Evolutionary conservation across 176 grass and related monocot species (phyloP), one percentile per base, ranked within the genome.

Genomic region (Aegilops speltoides): DNA sequence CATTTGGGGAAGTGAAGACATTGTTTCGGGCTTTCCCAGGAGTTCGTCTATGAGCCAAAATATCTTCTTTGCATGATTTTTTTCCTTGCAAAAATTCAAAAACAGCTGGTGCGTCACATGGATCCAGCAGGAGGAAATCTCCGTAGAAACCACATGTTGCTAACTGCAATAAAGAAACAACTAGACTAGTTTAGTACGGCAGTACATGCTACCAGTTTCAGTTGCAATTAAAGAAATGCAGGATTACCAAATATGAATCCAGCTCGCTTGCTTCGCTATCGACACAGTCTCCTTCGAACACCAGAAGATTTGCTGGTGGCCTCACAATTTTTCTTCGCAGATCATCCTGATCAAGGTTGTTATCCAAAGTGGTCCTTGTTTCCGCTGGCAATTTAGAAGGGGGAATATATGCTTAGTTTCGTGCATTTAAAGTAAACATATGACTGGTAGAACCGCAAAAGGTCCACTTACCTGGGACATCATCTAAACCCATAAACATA

Each of bases 211-310:
- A 37, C 84, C 33, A 54, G 16, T 64, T 43, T 36, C 65, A 87
- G 60, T 85, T 80, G n/a, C 29, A 74, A 59, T 22, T 68, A 94
- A 75, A 68, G 75, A 54, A 45, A 86, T 78, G 77, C 26, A 85
- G 80, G 5, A 60, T 82, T 96, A 99, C 97, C 97, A 96, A 87
- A 88, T 99, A 99, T 0, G 89, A 90, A 83, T 96, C 92, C 71
- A 99, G 81, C 82, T 99, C 94, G 80, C 94, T 90, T 24, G 93
- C 87, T 82, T 95, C 97, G 6, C 90, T 88, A 90, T 93, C 90
- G 34, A 96, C 77, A 88, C 92, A 91, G 25, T 99, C 97, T 85
- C 97, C 97, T 99, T 99, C 97, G 75, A 99, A 89, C 23, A 99
- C 97, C 88, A 99, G 78, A 32, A 99, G 90, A 99, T 96, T 93